Conservation (phyloP, 352 stramenopile genomes). For the Pilasporangium apinafurcum region DNA sequence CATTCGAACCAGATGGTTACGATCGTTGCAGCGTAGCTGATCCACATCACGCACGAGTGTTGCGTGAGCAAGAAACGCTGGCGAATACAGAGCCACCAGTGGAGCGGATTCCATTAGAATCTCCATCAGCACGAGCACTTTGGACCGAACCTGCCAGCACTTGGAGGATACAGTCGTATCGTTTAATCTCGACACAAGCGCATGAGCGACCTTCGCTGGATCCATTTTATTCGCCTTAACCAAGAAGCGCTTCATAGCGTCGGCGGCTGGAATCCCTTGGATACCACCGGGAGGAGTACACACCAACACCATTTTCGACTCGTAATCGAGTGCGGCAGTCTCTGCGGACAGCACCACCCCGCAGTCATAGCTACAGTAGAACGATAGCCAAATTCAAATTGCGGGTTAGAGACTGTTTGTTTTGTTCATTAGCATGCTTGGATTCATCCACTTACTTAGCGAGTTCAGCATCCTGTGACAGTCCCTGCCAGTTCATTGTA, state of each 20-base stretch:
- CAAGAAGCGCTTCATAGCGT: conserved; percentile 39
- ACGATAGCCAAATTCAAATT: background rate
- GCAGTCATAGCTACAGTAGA: conserved; percentile 15
- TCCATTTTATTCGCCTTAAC: conserved; percentile 31
- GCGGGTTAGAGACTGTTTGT: background rate
- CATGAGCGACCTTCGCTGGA: conserved; percentile 14
- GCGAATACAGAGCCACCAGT: conserved; percentile 22
- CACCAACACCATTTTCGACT: conserved; percentile 40
- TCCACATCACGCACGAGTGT: conserved; percentile 26
- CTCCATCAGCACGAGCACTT: conserved; percentile 46
- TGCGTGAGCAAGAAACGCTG: conserved; percentile 15
- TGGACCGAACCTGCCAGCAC: conserved; percentile 50
- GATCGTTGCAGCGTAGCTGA: conserved; percentile 15
- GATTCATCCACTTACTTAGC: conserved; percentile 23
- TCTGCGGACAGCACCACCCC: conserved; percentile 1
- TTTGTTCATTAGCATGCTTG: too few species aligned
- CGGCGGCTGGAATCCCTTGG: conserved; percentile 39
- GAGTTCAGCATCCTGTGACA: conserved; percentile 40
- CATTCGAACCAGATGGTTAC: conserved; percentile 40
- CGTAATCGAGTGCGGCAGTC: conserved; percentile 16
- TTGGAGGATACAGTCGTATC: conserved; percentile 12
- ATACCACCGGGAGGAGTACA: conserved; percentile 43
- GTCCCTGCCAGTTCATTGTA: conserved; percentile 30
- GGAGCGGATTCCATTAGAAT: conserved; percentile 41
- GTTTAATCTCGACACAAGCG: conserved; percentile 30